Percentiles rank a stretch among this genome's conserved stretches.
Conservation (phyloP, 108 stramenopile species). For the Ochromonas danica region DNA sequence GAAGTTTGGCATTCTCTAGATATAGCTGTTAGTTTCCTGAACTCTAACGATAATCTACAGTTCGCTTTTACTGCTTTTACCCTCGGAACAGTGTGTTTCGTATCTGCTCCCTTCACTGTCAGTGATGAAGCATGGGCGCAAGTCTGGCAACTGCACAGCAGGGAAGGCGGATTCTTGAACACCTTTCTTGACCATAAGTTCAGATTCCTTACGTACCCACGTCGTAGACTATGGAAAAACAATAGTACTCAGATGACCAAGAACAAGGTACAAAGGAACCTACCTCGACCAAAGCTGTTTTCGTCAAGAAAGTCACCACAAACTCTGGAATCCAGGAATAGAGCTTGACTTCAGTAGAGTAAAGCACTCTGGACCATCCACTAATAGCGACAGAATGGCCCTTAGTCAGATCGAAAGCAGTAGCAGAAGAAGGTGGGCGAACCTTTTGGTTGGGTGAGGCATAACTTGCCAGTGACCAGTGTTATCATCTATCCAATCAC, state of each 20-base stretch:
- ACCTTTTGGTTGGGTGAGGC: slow-evolving; percentile 20
- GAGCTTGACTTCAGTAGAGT: not conserved
- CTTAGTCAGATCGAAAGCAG: not conserved
- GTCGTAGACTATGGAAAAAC: not conserved
- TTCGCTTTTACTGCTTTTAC: too few relatives aligned
- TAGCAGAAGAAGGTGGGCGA: not conserved
- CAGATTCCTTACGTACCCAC: not conserved
- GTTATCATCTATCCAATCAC: slow-evolving; percentile 1
- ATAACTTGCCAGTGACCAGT: slow-evolving; percentile 29
- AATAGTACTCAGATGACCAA: not conserved
- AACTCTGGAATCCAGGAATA: slow-evolving; percentile 3
- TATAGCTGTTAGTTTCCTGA: too few relatives aligned
- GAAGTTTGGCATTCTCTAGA: too few relatives aligned
- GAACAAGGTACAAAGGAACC: not conserved
- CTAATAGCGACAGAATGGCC: not conserved
- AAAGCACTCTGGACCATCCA: not conserved
- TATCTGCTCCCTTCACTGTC: not conserved
- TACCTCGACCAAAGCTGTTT: slow-evolving; percentile 21
- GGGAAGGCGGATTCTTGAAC: not conserved
- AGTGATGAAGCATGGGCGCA: not conserved
- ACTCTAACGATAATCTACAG: too few relatives aligned
- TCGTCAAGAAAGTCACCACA: slow-evolving; percentile 4
- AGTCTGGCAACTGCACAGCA: not conserved
- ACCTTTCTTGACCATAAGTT: not conserved
- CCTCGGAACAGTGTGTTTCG: not conserved